phyloP scores from a whole-genome alignment of 495 filamentous ascomycete species.

The Durotheca rogersii region DNA sequence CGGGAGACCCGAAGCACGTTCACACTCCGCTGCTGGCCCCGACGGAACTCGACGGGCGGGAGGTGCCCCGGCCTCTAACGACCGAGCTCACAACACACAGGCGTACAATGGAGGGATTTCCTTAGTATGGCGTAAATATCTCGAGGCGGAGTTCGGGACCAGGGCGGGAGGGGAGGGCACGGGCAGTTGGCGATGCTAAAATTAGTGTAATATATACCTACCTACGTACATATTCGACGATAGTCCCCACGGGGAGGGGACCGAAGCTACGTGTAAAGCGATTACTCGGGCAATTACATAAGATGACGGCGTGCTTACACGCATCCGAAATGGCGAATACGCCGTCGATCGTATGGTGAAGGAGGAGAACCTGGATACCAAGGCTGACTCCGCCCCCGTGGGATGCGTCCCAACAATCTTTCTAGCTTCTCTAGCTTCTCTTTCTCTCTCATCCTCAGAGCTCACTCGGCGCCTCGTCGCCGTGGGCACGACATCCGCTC shows the following conservation, averaged over 20 bases:
- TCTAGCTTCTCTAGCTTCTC: too few relatives aligned
- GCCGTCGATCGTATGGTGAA: neutral
- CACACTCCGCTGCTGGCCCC: slow-evolving; percentile 14
- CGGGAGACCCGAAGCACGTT: neutral
- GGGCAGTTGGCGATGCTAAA: slow-evolving; percentile 2
- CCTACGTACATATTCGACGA: too few relatives aligned
- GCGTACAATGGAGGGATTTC: too few relatives aligned
- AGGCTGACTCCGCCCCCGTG: too few relatives aligned
- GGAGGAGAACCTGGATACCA: too few relatives aligned
- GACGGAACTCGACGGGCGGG: slow-evolving; percentile 16
- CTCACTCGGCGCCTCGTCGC: too few relatives aligned
- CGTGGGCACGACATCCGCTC: too few relatives aligned
- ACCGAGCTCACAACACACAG: too few relatives aligned
- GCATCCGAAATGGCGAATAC: neutral
- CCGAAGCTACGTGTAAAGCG: neutral
- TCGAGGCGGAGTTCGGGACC: slow-evolving; percentile 10
- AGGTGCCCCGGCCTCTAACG: slow-evolving; percentile 12
- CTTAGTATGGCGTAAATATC: too few relatives aligned
- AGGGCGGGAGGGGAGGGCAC: neutral
- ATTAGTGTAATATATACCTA: slow-evolving; percentile 20
- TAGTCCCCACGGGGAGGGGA: neutral
- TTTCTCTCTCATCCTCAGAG: too few relatives aligned
- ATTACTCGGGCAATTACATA: slow-evolving; percentile 7
- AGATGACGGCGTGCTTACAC: neutral
- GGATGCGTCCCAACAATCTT: too few relatives aligned